phyloP scores from a whole-genome alignment of 768 basidiomycete species.

The Boletus vinaceobasis region DNA sequence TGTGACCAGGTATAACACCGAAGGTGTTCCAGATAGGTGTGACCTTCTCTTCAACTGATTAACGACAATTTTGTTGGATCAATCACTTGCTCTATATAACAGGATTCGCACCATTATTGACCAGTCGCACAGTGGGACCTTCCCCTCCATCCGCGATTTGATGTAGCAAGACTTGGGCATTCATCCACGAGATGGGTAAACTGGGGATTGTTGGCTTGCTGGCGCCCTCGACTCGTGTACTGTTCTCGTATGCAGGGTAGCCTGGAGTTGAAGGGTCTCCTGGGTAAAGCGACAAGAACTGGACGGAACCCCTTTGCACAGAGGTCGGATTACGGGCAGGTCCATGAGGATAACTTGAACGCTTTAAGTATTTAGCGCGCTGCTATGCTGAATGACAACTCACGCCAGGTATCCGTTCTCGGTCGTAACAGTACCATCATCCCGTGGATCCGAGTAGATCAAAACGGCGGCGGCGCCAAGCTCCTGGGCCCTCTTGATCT shows the following conservation, averaged over 20 bases:
- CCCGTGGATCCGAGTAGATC: conserved; percentile 84
- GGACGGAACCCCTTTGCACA: conserved; percentile 84
- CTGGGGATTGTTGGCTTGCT: conserved; percentile 79
- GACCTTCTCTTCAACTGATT: conserved; percentile 68
- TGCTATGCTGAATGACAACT: neutral
- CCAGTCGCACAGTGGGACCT: conserved; percentile 43
- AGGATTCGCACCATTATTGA: conserved; percentile 48
- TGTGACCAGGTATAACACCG: conserved; percentile 79
- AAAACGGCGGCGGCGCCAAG: conserved; percentile 79
- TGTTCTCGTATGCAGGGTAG: conserved; percentile 80
- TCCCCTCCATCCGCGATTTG: conserved; percentile 38
- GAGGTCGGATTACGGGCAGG: conserved; percentile 84
- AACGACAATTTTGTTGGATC: neutral
- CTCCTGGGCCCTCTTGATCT: conserved; percentile 86
- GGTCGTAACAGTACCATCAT: conserved; percentile 78
- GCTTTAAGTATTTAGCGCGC: neutral
- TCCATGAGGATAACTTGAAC: conserved; percentile 54
- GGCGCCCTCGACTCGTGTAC: conserved; percentile 54
- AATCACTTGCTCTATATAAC: neutral
- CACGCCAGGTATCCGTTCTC: conserved; percentile 74
- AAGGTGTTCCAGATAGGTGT: conserved; percentile 92
- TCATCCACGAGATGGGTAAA: conserved; percentile 87
- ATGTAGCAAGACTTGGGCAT: conserved; percentile 65
- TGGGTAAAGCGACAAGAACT: conserved; percentile 63
- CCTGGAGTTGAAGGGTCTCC: conserved; percentile 88